Evolutionary conservation across 306 rosid species (phyloP).

Genomic region (Notholithocarpus densiflorus): DNA sequence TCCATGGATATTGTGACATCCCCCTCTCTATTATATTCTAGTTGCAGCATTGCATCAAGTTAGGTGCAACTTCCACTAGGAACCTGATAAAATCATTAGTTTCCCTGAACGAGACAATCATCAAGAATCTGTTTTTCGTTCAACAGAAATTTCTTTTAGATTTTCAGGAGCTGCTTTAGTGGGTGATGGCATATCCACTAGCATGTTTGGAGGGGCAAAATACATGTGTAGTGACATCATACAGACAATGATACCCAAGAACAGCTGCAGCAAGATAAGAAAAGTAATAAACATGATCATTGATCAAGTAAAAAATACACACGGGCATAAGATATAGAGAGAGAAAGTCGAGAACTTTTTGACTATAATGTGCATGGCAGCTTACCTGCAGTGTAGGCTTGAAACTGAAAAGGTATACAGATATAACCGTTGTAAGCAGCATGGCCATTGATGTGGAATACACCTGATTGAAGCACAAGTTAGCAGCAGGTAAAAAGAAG

Average conservation of each 20-base stretch:
- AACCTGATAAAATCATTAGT: not conserved
- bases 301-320: not conserved
- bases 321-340: not conserved
- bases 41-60: conserved; percentile 8
- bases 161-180: conserved; percentile 61
- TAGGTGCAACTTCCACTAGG: not conserved
- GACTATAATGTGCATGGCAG: not conserved
- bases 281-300: not conserved
- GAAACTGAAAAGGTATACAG: conserved; percentile 75
- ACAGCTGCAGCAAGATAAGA: conserved; percentile 58
- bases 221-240: conserved; percentile 96
- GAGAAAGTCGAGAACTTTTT: not conserved
- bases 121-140: conserved; percentile 58
- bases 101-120: conserved; percentile 4
- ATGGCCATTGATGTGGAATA: conserved; percentile 98
- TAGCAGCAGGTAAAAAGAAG: not conserved
- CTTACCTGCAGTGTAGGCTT: conserved; percentile 86
- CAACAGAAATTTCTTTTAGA: conserved; percentile 60
- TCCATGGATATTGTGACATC: not conserved
- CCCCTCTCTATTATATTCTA: not conserved
- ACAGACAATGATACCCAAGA: conserved; percentile 81
- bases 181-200: conserved; percentile 57
- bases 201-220: conserved; percentile 78
- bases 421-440: conserved; percentile 79
- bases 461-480: conserved; percentile 41